These are phyloP conservation scores for Penstemon eatonii DNA, from an alignment of 257 asterid genomes.

Conservation along the genomic window DNA sequence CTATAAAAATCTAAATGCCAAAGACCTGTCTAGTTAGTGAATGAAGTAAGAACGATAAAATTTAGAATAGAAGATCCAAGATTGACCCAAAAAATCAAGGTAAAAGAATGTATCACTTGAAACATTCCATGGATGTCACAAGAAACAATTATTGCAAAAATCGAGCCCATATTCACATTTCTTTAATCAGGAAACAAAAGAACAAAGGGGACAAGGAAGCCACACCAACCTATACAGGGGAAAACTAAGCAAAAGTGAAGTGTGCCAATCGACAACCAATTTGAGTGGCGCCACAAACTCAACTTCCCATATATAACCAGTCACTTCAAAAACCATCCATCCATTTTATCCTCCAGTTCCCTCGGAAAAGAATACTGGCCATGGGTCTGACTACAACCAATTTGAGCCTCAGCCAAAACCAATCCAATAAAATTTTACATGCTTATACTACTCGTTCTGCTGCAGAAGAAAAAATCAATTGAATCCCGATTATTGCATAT, in stretches of 20 bases:
- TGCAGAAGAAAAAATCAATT: background rate
- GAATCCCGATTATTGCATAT: background rate
- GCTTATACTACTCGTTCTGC: no score
- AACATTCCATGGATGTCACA: slow-evolving; percentile 24
- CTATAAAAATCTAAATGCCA: background rate
- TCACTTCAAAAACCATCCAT: slow-evolving; percentile 19
- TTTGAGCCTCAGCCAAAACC: slow-evolving; percentile 12
- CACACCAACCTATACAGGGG: slow-evolving; percentile 37
- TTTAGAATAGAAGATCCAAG: slow-evolving; percentile 23
- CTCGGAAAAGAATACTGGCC: no score
- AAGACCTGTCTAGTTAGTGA: background rate
- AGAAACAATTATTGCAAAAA: slow-evolving; percentile 38
- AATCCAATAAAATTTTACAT: background rate
- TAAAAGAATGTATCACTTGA: slow-evolving; percentile 15
- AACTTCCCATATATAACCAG: slow-evolving; percentile 8
- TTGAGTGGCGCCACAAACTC: slow-evolving; percentile 3
- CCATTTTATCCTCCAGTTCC: background rate
- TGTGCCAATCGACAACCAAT: slow-evolving; percentile 18
- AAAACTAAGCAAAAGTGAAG: slow-evolving; percentile 24
- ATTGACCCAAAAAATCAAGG: background rate
- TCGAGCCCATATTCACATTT: slow-evolving; percentile 38
- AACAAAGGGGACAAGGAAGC: slow-evolving; percentile 17
- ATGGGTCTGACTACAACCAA: background rate
- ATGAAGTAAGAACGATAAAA: slow-evolving; percentile 5
- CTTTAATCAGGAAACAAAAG: slow-evolving; percentile 11